Percentiles rank a stretch among this genome's conserved stretches.
Evolutionary conservation across 208 protist species (phyloP).

Genomic region (Angomonas ambiguus): DNA sequence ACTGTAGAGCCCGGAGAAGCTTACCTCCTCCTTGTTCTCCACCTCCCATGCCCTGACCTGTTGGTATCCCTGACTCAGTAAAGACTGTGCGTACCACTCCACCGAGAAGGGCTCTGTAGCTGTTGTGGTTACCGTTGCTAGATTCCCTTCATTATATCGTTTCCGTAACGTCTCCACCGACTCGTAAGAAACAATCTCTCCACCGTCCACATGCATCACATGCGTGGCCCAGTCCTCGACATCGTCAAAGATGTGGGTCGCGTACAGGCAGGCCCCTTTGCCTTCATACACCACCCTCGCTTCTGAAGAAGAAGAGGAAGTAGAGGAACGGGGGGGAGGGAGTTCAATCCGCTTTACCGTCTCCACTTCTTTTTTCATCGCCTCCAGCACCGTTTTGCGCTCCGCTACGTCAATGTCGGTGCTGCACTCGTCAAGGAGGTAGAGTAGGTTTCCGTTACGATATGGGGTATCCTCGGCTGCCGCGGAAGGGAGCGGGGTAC

Average conservation of each 20-base stretch:
- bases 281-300: not conserved
- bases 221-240: slow-evolving; percentile 77
- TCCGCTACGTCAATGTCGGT: slow-evolving; percentile 79
- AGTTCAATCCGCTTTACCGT: not conserved
- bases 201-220: slow-evolving; percentile 48
- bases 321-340: no score
- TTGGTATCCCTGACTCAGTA: slow-evolving; percentile 27
- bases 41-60: no score
- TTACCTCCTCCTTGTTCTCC: not conserved
- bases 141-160: slow-evolving; percentile 5
- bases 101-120: slow-evolving; percentile 19
- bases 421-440: slow-evolving; percentile 85
- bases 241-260: slow-evolving; percentile 83
- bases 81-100: slow-evolving; percentile 46
- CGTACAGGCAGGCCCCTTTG: slow-evolving; percentile 66
- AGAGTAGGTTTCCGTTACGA: slow-evolving; percentile 23
- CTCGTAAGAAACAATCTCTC: slow-evolving; percentile 31
- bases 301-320: not conserved
- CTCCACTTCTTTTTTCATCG: slow-evolving; percentile 45
- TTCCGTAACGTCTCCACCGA: slow-evolving; percentile 25
- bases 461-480: no score
- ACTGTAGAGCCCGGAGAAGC: not conserved
- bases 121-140: no score
- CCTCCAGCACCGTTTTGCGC: slow-evolving; percentile 53
- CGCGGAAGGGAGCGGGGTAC: no score